Base-by-base conservation (phyloP, 1,284 basidiomycete species). In the Cryptococcus maquisensis region DNA sequence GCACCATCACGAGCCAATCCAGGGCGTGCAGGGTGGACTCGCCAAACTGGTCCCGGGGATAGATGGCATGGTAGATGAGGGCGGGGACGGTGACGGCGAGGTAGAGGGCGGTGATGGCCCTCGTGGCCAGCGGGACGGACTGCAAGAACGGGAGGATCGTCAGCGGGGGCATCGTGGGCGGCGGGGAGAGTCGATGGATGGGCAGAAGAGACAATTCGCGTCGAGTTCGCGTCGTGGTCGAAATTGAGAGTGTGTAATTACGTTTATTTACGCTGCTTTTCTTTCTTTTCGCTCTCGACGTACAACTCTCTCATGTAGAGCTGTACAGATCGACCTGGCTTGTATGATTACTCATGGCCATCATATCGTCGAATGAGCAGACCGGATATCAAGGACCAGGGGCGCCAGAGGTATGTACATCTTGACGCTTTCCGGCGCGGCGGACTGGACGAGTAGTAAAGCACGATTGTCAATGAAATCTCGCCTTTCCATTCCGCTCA, bases 1-100 rank as follows among this genome's bases (percentile, higher is more conserved):
- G 93, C 10, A 92, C 81, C 51, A 97, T 79, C 13, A 88, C 86
- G 63, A 98, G 80, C 79, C 89, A 97, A 16, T 89, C 86, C 35
- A 81, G 76, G 59, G 65, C 77, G 23, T 77, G 64, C 26, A 49
- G 39, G 23, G 21, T 21, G 39, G 47, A 20, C 36, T 47, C 42
- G 24, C 37, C 35, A 45, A 61, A 55, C 24, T 61, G 43, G 3
- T 32, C 28, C 28, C 28, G 6, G 1, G 42, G 35, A 10, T 16
- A 24, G 20, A 35, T 3, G 7, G 54, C 40, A n/a, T 55, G 32
- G 24, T 21, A 5, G 3, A 54, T 24, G 10, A 68, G 49, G 28
- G 84, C 83, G 63, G 81, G 79, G 71, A 88, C 87, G 40, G 86
- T 63, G 47, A 85, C 69, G 3, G 90, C 86, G 21, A 93, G 59